Evolutionary conservation across 305 asterid species (phyloP), one percentile per base, ranked within the genome.

Genomic region (Andrographis paniculata): DNA sequence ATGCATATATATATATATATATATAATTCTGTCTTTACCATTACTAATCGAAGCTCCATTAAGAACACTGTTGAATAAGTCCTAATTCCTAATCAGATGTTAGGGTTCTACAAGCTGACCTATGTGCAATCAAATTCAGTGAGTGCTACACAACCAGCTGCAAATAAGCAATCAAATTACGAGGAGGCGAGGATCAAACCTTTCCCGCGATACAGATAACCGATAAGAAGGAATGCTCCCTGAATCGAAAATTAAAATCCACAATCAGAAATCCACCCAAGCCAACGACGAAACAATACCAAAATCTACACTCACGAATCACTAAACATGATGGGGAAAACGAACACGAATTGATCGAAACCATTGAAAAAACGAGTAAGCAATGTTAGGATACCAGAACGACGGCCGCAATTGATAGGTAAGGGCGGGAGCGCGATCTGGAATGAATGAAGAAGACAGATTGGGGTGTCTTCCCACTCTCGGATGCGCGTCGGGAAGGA

Each of bases 401-500:
- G 31, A 71, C 12, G 46, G 69, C 55, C 45, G 55, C 65, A 57
- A 72, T 14, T 24, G 65, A 53, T 9, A 75, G 56, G 62, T 62
- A 71, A 23, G 73, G 65, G 22, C 70, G 67, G 30, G 78, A 54
- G n/a, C 66, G 60, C 13, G 79, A 60, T 65, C 66, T 75, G 2
- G 82, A 38, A 37, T 51, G 66, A 46, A 60, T 21, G 15, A 79
- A 50, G 33, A 50, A 49, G 9, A 63, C 31, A 27, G 64, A 62
- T 21, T 58, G 57, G 53, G 69, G 55, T 46, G 68, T 33, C 44
- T 14, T 14, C 37, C 71, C 76, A 17, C 56, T 33, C 28, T 66
- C 79, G 17, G 78, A 52, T 14, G 62, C 43, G 45, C 82, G 64
- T 17, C 74, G 56, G 19, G 82, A 71, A 46, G 78, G 82, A 58